Percentiles rank a stretch among this genome's conserved stretches.
Evolutionary conservation across 371 early-diverging fungal genomes (phyloP).

Genomic region (Sanchytrium tribonematis): DNA sequence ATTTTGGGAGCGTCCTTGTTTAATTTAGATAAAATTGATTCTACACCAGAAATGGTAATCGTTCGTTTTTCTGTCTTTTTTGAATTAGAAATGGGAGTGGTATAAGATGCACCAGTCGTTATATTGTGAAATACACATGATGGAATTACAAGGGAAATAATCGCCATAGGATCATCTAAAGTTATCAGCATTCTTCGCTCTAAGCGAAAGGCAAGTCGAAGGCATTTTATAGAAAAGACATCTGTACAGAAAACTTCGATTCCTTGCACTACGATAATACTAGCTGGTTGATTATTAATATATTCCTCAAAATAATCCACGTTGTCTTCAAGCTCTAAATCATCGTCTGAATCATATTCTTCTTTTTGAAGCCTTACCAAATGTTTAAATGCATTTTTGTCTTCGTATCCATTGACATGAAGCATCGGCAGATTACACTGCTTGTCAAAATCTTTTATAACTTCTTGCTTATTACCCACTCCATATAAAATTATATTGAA

Average conservation of each 20-base stretch:
- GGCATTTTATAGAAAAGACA: background rate
- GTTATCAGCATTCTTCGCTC: background rate
- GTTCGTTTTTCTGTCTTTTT: background rate
- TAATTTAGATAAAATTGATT: background rate
- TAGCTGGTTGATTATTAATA: background rate
- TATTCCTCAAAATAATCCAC: background rate
- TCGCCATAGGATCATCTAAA: background rate
- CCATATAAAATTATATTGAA: background rate
- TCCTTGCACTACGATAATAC: background rate
- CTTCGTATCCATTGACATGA: background rate
- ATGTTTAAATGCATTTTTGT: background rate
- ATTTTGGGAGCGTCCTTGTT: background rate
- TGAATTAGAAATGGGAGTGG: background rate
- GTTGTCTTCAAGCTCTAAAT: background rate
- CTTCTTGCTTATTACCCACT: background rate
- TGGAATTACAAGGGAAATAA: background rate
- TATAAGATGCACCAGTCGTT: background rate
- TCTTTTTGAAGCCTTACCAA: background rate
- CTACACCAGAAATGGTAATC: background rate
- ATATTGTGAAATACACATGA: background rate
- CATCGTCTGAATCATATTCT: background rate
- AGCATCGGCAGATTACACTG: background rate
- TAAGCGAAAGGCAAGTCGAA: background rate
- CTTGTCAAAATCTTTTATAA: background rate
- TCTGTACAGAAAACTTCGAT: background rate